Evolutionary conservation across 805 yeast genomes (phyloP).

Genomic region (Citeromyces matritensis): DNA sequence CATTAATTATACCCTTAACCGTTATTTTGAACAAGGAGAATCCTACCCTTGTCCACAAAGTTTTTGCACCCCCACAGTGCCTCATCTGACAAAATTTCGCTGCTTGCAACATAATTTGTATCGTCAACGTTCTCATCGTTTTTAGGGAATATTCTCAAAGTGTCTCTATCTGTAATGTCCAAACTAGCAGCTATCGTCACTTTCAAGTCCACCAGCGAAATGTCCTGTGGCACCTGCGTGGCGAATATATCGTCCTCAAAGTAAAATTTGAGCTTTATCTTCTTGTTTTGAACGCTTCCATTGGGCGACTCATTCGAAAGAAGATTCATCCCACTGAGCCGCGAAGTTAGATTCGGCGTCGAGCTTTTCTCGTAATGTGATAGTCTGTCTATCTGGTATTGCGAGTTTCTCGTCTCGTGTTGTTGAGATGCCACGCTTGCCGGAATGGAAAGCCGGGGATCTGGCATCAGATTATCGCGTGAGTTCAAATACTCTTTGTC

Average conservation of each 20-base stretch:
- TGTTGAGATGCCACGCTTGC: slow-evolving; percentile 18
- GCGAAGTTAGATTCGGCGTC: slow-evolving; percentile 5
- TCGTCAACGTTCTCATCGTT: slow-evolving; percentile 10
- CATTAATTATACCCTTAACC: neutral
- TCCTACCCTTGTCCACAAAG: slow-evolving; percentile 17
- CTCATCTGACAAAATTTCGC: slow-evolving; percentile 8
- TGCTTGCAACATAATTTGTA: slow-evolving; percentile 6
- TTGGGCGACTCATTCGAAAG: neutral
- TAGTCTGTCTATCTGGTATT: slow-evolving; percentile 33
- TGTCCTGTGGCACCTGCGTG: slow-evolving; percentile 17
- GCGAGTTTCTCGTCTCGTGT: slow-evolving; percentile 16
- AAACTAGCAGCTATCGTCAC: slow-evolving; percentile 12
- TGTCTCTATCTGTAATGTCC: slow-evolving; percentile 12
- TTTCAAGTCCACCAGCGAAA: slow-evolving; percentile 11
- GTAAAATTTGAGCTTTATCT: slow-evolving; percentile 58
- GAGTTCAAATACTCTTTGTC: slow-evolving; percentile 30
- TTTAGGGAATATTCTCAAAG: slow-evolving; percentile 11
- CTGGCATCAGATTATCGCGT: slow-evolving; percentile 8
- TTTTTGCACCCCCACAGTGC: slow-evolving; percentile 10
- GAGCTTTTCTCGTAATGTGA: slow-evolving; percentile 29
- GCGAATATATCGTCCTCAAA: slow-evolving; percentile 76
- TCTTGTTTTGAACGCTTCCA: slow-evolving; percentile 7
- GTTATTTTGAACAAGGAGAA: slow-evolving; percentile 10
- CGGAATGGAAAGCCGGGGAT: slow-evolving; percentile 1
- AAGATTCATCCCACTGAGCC: slow-evolving; percentile 9